Conservation (phyloP, 305 asterid species). For the Coffea humblotiana region DNA sequence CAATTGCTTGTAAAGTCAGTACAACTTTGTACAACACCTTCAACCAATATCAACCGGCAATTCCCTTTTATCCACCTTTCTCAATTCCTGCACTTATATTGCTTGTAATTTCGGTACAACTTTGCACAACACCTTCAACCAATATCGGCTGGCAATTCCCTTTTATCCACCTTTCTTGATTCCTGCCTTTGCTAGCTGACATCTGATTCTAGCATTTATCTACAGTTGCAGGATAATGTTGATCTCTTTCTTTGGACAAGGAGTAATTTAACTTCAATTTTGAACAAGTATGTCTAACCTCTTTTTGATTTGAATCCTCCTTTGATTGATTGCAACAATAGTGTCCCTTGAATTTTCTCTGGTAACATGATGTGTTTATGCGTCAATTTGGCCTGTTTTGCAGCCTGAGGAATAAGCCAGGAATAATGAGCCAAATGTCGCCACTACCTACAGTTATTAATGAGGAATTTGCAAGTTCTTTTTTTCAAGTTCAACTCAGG, state of each 20-base stretch:
- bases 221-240: constrained; percentile 82
- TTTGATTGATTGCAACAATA: background rate
- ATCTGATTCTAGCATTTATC: constrained; percentile 29
- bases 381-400: constrained; percentile 16
- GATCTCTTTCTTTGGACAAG: constrained; percentile 67
- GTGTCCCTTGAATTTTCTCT: background rate
- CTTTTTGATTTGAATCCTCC: background rate
- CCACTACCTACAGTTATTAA: constrained; percentile 73
- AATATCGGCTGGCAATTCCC: no score
- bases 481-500: constrained; percentile 57
- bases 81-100: no score
- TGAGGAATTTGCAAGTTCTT: constrained; percentile 68
- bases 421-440: constrained; percentile 81
- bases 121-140: no score
- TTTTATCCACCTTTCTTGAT: no score
- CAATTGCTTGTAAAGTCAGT: no score
- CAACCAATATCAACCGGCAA: no score
- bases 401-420: constrained; percentile 81
- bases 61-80: no score
- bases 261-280: constrained; percentile 60
- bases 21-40: no score
- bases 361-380: background rate
- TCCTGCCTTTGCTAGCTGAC: background rate
- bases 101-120: no score
- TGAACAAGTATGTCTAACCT: constrained; percentile 55